Conservation (phyloP, 441 rosid genomes). For the Erysimum cheiri region DNA sequence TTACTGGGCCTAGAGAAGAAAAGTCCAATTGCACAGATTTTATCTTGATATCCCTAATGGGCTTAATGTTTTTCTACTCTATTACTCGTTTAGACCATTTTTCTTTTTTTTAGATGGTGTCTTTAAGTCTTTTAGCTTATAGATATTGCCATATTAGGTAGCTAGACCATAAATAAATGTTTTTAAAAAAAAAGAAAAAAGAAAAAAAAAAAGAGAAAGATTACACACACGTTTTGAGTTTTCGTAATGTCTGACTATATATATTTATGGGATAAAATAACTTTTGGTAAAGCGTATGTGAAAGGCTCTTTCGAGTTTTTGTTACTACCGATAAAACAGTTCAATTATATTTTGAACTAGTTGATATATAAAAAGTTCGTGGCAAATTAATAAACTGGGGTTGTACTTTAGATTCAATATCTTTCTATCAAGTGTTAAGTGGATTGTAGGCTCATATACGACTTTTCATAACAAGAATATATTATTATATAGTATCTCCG, state of each 20-base stretch:
- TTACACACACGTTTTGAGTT: background rate
- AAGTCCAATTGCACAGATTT: background rate
- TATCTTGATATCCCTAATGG: background rate
- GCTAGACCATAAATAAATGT: background rate
- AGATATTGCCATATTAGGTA: background rate
- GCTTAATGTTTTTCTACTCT: conserved; percentile 4
- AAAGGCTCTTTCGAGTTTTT: background rate
- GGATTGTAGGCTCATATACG: conserved; percentile 10
- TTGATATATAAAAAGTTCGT: background rate
- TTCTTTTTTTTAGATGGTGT: background rate
- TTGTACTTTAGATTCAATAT: background rate
- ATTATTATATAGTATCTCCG: background rate
- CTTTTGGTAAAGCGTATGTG: background rate
- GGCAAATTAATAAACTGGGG: background rate
- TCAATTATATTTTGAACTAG: background rate
- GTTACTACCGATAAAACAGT: background rate
- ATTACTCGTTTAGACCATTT: background rate
- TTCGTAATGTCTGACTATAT: background rate
- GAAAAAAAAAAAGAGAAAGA: too few relatives aligned
- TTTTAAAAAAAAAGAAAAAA: too few relatives aligned
- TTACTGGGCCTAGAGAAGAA: background rate
- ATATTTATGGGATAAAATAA: background rate
- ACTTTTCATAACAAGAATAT: background rate
- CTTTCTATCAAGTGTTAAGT: conserved; percentile 4
- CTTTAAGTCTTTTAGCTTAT: background rate